phyloP scores from a whole-genome alignment of 225 moss, liverwort and hornwort species.

The Marchantia polymorpha region DNA sequence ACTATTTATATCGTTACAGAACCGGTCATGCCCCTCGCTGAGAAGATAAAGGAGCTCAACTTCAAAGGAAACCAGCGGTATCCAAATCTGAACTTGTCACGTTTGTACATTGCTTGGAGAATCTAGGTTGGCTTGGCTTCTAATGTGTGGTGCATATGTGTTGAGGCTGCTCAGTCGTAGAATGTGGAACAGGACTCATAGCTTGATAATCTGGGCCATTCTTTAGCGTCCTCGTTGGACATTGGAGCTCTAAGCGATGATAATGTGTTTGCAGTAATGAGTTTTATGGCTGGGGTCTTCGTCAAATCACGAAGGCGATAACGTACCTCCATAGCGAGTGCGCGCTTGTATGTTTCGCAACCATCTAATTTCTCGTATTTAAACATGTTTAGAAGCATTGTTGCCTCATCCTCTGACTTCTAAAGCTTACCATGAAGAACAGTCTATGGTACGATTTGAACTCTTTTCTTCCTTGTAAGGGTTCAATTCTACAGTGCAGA shows the following conservation, averaged over 20 bases:
- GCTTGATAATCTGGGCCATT: not conserved
- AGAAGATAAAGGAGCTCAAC: slow-evolving; percentile 85
- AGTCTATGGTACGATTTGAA: not conserved
- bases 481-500: not conserved
- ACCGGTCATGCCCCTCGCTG: slow-evolving; percentile 80
- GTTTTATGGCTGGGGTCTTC: slow-evolving; percentile 89
- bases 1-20: slow-evolving; percentile 87
- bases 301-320: slow-evolving; percentile 81
- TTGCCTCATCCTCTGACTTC: not conserved
- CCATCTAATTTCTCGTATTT: not conserved
- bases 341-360: slow-evolving; percentile 58
- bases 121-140: too few relatives aligned
- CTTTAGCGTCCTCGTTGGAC: not conserved
- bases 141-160: too few relatives aligned
- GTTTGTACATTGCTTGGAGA: too few relatives aligned
- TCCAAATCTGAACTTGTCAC: not conserved
- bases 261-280: slow-evolving; percentile 59
- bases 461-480: not conserved
- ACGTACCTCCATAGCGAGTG: slow-evolving; percentile 94
- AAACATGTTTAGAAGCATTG: not conserved
- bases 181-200: not conserved
- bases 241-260: not conserved
- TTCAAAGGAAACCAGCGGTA: slow-evolving; percentile 81
- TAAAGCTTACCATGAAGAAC: not conserved
- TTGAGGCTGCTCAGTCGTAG: not conserved